Conservation (phyloP, 257 asterid genomes). For the Lycium barbarum region DNA sequence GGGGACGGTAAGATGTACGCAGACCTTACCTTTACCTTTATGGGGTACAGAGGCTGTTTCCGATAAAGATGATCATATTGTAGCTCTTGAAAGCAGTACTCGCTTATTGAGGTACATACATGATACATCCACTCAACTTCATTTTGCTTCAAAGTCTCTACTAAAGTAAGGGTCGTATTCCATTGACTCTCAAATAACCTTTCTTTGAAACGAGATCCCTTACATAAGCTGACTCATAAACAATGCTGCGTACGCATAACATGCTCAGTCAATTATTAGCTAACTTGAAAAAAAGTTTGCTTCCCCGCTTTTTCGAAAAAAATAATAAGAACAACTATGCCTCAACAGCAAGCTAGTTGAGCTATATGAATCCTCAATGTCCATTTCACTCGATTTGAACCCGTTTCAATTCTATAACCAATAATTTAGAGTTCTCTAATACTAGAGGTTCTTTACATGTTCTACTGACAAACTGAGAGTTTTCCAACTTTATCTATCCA, state of each 20-base stretch:
- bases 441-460: background rate
- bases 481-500: slow-evolving; percentile 15
- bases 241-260: background rate
- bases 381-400: background rate
- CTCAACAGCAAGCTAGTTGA: background rate
- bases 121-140: background rate
- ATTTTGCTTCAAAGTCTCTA: slow-evolving; percentile 7
- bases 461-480: background rate
- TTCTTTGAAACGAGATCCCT: background rate
- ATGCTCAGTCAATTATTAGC: background rate
- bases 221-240: slow-evolving; percentile 6
- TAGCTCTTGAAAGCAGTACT: background rate
- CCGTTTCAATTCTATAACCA: background rate
- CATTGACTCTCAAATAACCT: slow-evolving; percentile 9
- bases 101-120: background rate
- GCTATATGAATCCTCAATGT: background rate
- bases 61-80: background rate
- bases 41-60: no score
- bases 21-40: no score
- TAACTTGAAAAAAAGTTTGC: background rate
- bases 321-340: background rate
- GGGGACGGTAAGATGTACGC: no score
- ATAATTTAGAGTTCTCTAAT: slow-evolving; percentile 2
- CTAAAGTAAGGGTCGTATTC: background rate
- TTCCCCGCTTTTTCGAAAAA: background rate